phyloP scores from a whole-genome alignment of 768 basidiomycete species.

The Arthromyces matolae region DNA sequence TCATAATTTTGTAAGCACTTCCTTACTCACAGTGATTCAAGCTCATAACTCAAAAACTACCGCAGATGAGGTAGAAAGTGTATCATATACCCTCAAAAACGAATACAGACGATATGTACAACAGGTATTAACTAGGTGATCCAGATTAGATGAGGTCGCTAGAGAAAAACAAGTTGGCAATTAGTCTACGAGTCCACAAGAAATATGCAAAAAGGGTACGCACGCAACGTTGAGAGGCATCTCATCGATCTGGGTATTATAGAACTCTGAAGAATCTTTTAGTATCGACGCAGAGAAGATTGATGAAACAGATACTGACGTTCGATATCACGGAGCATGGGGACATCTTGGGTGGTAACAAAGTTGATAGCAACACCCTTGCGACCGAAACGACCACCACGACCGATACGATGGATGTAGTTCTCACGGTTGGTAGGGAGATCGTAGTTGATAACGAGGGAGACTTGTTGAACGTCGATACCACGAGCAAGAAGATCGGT shows the following conservation, averaged over 20 bases:
- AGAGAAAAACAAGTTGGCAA: neutral
- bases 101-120: constrained; percentile 9
- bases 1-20: neutral
- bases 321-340: constrained; percentile 92
- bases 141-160: constrained; percentile 73
- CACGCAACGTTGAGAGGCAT: constrained; percentile 97
- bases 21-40: neutral
- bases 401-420: constrained; percentile 98
- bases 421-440: constrained; percentile 93
- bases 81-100: constrained; percentile 9
- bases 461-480: constrained; percentile 97
- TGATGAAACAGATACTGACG: constrained; percentile 48
- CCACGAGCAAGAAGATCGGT: constrained; percentile 97
- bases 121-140: constrained; percentile 9
- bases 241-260: constrained; percentile 96
- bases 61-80: constrained; percentile 2
- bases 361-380: constrained; percentile 99
- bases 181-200: no score
- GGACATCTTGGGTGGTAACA: constrained; percentile 91
- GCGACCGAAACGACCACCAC: constrained; percentile 95
- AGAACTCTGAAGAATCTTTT: constrained; percentile 57
- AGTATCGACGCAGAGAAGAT: neutral
- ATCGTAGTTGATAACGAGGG: constrained; percentile 94
- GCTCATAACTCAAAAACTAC: neutral
- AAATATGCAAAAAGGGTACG: constrained; percentile 26